Base-by-base conservation (phyloP, 441 rosid species). In the Bocquillonia castaneifolia region DNA sequence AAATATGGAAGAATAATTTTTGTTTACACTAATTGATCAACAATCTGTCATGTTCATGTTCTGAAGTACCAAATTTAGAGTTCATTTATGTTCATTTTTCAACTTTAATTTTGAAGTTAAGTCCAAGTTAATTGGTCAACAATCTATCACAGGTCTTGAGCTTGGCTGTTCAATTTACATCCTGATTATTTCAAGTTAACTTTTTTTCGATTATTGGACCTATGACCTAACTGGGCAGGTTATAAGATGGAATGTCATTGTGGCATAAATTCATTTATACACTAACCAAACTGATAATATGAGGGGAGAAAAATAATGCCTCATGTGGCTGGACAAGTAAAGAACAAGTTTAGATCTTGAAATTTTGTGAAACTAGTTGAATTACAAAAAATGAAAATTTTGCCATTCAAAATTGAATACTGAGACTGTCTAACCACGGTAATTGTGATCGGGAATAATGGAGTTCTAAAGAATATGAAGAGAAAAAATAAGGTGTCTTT, bases 41-140 rank as follows among this genome's bases (percentile, higher is more conserved):
- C 64, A 32, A 34, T 67, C 25, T 10, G 5, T 37, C 23, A 18
- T 10, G 18, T 8, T 14, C 34, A 1, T 26, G 9, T 34, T 10
- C 14, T 3, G 14, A 12, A 42, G 14, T 13, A 10, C 0, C 44
- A 42, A 32, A 18, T n/a, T 51, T 50, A n/a, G n/a, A n/a, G n/a
- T n/a, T 15, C 4, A 20, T 25, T 5, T 50, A 2, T 15, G 6
- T 50, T 50, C 6, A 18, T 4, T 6, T 4, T 7, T 15, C 15
- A 6, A n/a, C 22, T 36, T 51, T 10, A 25, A 32, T 67, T 55
- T 56, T 45, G 31, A 67, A 36, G 26, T 51, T 65, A 34, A 51
- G 22, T 36, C 9, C 15, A 32, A 32, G 66, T 63, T 63, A 45
- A 63, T 44, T 5, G 25, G 51, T 20, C 32, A 25, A 25, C 32